Conservation (phyloP, 2,329 filamentous ascomycete genomes). For the Drechslera avenae region DNA sequence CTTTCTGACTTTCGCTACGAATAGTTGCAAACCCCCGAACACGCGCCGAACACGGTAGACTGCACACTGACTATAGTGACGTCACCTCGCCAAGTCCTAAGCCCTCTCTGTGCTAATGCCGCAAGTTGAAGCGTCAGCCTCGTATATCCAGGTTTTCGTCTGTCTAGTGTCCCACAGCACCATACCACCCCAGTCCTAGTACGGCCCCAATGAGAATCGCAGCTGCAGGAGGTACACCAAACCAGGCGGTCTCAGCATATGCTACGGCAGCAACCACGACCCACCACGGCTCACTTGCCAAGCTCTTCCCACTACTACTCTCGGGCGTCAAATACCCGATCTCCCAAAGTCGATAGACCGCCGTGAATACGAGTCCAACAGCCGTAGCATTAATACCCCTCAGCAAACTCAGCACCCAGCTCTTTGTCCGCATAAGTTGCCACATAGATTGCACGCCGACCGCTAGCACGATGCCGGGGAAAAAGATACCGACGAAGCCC, state of each 20-base stretch:
- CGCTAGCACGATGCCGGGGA: conserved; percentile 47
- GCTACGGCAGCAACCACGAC: conserved; percentile 51
- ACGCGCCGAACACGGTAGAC: too few relatives aligned
- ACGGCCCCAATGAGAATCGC: conserved; percentile 50
- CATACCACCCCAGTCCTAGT: conserved; percentile 50
- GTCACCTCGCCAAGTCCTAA: too few relatives aligned
- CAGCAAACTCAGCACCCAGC: conserved; percentile 43
- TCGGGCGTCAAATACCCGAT: conserved; percentile 51
- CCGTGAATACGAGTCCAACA: conserved; percentile 52
- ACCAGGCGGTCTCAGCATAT: conserved; percentile 51
- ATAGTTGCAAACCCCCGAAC: too few relatives aligned
- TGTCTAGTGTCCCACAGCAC: conserved; percentile 36
- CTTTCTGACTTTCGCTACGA: too few relatives aligned
- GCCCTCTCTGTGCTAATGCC: too few relatives aligned
- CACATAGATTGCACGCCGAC: conserved; percentile 49
- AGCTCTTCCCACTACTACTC: conserved; percentile 39
- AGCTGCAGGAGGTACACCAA: conserved; percentile 46
- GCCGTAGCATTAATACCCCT: conserved; percentile 51
- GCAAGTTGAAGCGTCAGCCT: too few relatives aligned
- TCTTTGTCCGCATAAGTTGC: conserved; percentile 45
- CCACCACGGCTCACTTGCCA: conserved; percentile 53
- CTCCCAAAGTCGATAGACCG: conserved; percentile 53
- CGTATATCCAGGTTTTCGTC: too few relatives aligned
- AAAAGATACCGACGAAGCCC: conserved; percentile 50
- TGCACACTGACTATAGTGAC: too few relatives aligned